Evolutionary conservation across 2,329 filamentous ascomycete genomes (phyloP).

Genomic region (Mycosphaerelloides madeirae): DNA sequence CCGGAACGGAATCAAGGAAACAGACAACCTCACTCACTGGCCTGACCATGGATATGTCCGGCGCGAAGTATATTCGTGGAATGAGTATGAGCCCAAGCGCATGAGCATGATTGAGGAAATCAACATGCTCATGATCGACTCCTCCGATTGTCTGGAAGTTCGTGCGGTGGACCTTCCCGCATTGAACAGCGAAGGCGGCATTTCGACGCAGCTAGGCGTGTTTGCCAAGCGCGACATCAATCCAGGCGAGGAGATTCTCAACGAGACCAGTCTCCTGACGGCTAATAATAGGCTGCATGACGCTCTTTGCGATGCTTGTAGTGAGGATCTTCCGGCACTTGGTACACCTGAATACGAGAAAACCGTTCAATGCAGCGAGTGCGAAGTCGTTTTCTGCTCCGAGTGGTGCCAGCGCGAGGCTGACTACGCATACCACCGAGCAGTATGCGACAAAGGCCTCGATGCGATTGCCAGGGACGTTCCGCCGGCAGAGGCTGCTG

Average conservation of each 20-base stretch:
- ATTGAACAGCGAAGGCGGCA: slow-evolving; percentile 40
- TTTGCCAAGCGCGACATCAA: slow-evolving; percentile 80
- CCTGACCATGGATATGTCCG: slow-evolving; percentile 68
- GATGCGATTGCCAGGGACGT: slow-evolving; percentile 57
- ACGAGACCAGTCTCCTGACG: slow-evolving; percentile 80
- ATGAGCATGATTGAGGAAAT: slow-evolving; percentile 58
- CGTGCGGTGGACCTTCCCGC: slow-evolving; percentile 70
- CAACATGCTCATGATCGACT: slow-evolving; percentile 62
- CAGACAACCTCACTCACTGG: slow-evolving; percentile 39
- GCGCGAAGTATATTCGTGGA: slow-evolving; percentile 61
- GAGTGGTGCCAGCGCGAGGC: slow-evolving; percentile 53
- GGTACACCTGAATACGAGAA: slow-evolving; percentile 20
- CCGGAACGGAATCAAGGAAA: slow-evolving; percentile 14
- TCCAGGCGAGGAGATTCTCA: slow-evolving; percentile 70
- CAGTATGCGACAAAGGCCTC: slow-evolving; percentile 52
- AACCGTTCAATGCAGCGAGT: slow-evolving; percentile 48
- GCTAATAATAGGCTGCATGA: slow-evolving; percentile 86
- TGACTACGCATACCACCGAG: slow-evolving; percentile 53
- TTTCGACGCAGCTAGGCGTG: slow-evolving; percentile 74
- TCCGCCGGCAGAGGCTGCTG: slow-evolving; percentile 53
- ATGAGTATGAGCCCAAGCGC: slow-evolving; percentile 55
- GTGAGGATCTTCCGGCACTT: slow-evolving; percentile 58
- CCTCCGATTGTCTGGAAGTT: slow-evolving; percentile 79
- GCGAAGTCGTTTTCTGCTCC: slow-evolving; percentile 59
- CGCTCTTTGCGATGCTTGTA: slow-evolving; percentile 84